Evolutionary conservation across 192 early-diverging fungal species (phyloP).

Genomic region (Dissophora globulifera): DNA sequence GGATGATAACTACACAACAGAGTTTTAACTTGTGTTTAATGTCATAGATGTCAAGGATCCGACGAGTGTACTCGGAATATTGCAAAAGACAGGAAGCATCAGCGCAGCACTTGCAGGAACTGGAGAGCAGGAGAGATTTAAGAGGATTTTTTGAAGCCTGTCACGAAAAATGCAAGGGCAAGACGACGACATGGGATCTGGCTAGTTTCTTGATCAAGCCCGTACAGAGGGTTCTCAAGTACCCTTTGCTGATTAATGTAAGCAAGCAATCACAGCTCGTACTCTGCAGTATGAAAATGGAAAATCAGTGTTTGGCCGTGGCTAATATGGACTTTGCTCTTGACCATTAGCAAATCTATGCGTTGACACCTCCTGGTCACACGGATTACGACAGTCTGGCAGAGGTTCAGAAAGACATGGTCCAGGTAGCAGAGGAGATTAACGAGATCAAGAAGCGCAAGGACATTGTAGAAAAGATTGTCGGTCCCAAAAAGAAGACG

Average conservation of each 20-base stretch:
- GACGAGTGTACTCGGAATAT: constrained; percentile 75
- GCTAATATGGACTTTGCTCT: too few species aligned
- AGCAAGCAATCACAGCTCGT: too few species aligned
- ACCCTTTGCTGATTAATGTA: constrained; percentile 87
- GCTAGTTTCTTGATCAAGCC: constrained; percentile 93
- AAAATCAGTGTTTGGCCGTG: too few species aligned
- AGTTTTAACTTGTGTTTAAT: too few species aligned
- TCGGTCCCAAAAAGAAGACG: constrained; percentile 72
- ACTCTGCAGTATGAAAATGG: too few species aligned
- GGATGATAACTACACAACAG: too few species aligned
- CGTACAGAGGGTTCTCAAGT: constrained; percentile 97
- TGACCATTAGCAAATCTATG: constrained; percentile 58
- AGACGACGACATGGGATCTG: constrained; percentile 93
- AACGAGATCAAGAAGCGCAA: constrained; percentile 89
- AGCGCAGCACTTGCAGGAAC: constrained; percentile 70
- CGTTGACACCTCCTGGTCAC: constrained; percentile 65
- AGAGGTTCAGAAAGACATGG: constrained; percentile 60
- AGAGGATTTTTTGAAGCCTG: constrained; percentile 63
- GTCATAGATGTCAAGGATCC: constrained; percentile 38
- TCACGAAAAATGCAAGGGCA: constrained; percentile 68
- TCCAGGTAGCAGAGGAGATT: constrained; percentile 80
- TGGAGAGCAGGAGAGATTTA: constrained; percentile 52
- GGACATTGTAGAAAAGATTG: constrained; percentile 87
- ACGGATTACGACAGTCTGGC: constrained; percentile 67
- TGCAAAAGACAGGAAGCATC: constrained; percentile 82